Evolutionary conservation across 768 basidiomycete species (phyloP).

Genomic region (Neoboletus brunneissimus): DNA sequence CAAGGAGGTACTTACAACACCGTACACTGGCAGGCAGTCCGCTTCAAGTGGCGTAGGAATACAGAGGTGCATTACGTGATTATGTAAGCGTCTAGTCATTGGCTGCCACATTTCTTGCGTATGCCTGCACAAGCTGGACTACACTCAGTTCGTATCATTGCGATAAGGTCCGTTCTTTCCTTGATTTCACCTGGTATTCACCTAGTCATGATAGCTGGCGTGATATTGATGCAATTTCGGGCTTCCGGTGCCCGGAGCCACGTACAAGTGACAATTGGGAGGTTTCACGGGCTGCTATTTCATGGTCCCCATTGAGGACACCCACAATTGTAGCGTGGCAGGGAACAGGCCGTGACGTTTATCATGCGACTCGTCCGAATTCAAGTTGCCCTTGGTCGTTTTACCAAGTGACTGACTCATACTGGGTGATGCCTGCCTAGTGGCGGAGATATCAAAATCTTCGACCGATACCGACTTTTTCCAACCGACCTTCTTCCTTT

Average conservation of each 20-base stretch:
- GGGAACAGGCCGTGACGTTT: slow-evolving; percentile 26
- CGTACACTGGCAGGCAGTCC: too few relatives aligned
- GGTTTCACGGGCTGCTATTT: slow-evolving; percentile 15
- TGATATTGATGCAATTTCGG: not conserved
- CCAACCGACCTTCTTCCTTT: slow-evolving; percentile 11
- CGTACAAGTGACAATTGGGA: slow-evolving; percentile 22
- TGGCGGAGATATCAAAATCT: slow-evolving; percentile 32
- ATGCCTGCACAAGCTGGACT: too few relatives aligned
- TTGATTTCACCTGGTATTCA: too few relatives aligned
- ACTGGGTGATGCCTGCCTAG: slow-evolving; percentile 30
- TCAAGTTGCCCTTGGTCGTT: slow-evolving; percentile 29
- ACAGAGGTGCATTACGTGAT: too few relatives aligned
- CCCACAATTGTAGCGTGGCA: slow-evolving; percentile 26
- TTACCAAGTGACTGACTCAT: slow-evolving; percentile 21
- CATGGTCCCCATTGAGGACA: slow-evolving; percentile 12
- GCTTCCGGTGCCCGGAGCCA: slow-evolving; percentile 25
- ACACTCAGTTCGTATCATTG: too few relatives aligned
- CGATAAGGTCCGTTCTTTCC: too few relatives aligned
- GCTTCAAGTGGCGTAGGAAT: too few relatives aligned
- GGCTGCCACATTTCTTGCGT: too few relatives aligned
- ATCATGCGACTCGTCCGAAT: slow-evolving; percentile 18
- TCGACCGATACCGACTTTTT: slow-evolving; percentile 3
- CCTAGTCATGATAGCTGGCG: too few relatives aligned
- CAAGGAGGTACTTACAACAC: too few relatives aligned
- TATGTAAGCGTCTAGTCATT: too few relatives aligned